Conservation (phyloP, 352 stramenopile species). For the Globisporangium takayamanum region DNA sequence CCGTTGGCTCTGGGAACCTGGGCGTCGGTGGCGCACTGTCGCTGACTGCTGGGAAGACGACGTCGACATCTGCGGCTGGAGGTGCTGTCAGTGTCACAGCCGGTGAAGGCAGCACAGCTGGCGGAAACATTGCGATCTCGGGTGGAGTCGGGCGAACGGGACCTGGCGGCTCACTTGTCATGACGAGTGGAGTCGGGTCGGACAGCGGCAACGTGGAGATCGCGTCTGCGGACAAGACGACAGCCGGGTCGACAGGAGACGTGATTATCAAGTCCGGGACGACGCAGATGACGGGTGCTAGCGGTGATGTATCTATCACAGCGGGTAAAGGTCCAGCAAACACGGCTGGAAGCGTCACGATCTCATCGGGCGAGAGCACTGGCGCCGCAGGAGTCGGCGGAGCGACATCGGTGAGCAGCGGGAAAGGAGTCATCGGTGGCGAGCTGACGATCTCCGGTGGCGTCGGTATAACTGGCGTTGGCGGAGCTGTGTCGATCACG, state of each 20-base stretch:
- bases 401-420: slow-evolving; percentile 15
- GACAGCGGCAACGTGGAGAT: slow-evolving; percentile 29
- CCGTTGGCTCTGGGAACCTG: slow-evolving; percentile 34
- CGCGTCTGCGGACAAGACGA: slow-evolving; percentile 21
- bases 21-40: slow-evolving; percentile 32
- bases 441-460: slow-evolving; percentile 29
- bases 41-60: slow-evolving; percentile 26
- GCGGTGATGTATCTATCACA: slow-evolving; percentile 27
- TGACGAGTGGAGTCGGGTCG: slow-evolving; percentile 31
- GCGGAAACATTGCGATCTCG: slow-evolving; percentile 17
- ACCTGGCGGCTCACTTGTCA: slow-evolving; percentile 26
- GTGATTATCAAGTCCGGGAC: slow-evolving; percentile 24
- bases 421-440: slow-evolving; percentile 26
- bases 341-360: slow-evolving; percentile 21
- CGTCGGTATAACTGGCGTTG: slow-evolving; percentile 24
- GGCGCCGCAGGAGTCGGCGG: slow-evolving; percentile 18
- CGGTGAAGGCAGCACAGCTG: slow-evolving; percentile 24
- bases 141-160: slow-evolving; percentile 11
- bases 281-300: slow-evolving; percentile 18
- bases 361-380: slow-evolving; percentile 32
- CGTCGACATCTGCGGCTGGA: slow-evolving; percentile 16
- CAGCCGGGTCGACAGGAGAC: slow-evolving; percentile 25
- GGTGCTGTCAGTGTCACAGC: slow-evolving; percentile 22
- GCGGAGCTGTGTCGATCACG: slow-evolving; percentile 35
- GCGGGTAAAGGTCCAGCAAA: slow-evolving; percentile 24